Conservation (phyloP, 495 filamentous ascomycete genomes). For the Aspergillus homomorphus region DNA sequence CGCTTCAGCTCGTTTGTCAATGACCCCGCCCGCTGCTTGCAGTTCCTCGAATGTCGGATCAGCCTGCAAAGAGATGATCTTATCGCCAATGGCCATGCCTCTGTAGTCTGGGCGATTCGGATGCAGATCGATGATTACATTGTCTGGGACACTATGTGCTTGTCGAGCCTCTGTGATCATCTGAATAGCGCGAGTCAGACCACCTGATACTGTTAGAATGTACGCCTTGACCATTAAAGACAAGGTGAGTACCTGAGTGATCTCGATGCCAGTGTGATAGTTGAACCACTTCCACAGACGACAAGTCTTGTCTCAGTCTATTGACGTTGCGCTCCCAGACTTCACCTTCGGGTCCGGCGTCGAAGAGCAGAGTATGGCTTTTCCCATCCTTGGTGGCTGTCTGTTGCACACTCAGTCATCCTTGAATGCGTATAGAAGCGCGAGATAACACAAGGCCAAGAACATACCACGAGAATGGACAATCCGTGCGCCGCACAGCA, state of each 20-base stretch:
- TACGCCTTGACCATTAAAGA: background rate
- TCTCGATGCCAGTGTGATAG: constrained; percentile 71
- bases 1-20: constrained; percentile 41
- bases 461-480: constrained; percentile 51
- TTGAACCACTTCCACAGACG: constrained; percentile 72
- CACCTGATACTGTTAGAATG: constrained; percentile 34
- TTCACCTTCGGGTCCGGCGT: constrained; percentile 57
- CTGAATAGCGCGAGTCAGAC: constrained; percentile 43
- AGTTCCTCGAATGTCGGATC: constrained; percentile 58
- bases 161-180: constrained; percentile 49
- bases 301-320: constrained; percentile 46
- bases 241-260: constrained; percentile 43
- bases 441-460: too few species aligned
- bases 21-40: constrained; percentile 40
- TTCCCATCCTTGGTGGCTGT: constrained; percentile 51
- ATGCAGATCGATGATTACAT: constrained; percentile 52
- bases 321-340: constrained; percentile 54
- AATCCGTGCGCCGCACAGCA: constrained; percentile 61
- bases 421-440: too few species aligned
- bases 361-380: constrained; percentile 56
- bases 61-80: constrained; percentile 52
- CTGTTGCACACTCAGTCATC: constrained; percentile 24
- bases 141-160: constrained; percentile 22
- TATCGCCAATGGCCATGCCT: constrained; percentile 43
- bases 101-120: constrained; percentile 54